phyloP scores from a whole-genome alignment of 2,329 filamentous ascomycete genomes.

The Fusarium papillatum region DNA sequence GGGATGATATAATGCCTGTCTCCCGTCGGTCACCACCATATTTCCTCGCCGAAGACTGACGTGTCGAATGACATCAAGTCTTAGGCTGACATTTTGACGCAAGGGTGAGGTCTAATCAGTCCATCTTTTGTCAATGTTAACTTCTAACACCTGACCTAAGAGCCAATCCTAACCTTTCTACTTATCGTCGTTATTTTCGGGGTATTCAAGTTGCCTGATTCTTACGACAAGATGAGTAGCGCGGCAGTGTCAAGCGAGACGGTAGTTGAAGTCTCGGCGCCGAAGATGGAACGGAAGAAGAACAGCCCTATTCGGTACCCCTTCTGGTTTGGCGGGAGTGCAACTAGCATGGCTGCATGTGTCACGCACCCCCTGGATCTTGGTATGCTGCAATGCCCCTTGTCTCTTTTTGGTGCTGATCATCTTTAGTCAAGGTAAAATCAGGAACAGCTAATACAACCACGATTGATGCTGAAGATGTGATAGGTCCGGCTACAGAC shows the following conservation, averaged over 20 bases:
- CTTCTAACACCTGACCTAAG: background rate
- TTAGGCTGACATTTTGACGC: background rate
- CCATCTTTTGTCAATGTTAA: background rate
- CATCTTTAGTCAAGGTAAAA: background rate
- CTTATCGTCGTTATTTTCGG: background rate
- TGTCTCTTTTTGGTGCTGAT: background rate
- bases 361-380: conserved; percentile 94
- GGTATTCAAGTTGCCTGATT: background rate
- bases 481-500: background rate
- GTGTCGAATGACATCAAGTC: background rate
- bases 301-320: conserved; percentile 69
- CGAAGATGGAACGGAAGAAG: conserved; percentile 45
- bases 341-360: conserved; percentile 88
- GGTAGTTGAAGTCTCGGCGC: background rate
- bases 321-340: conserved; percentile 96
- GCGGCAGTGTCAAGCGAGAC: background rate
- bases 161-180: background rate
- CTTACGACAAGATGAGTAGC: background rate
- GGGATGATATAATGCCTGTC: background rate
- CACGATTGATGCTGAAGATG: background rate
- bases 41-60: background rate
- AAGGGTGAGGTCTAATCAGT: background rate
- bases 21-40: background rate
- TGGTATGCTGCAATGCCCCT: conserved; percentile 66
- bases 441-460: background rate